Evolutionary conservation across 139 green algal genomes (phyloP), one percentile per base, ranked within the genome.

Genomic region (Tetradesmus lagerheimii): DNA sequence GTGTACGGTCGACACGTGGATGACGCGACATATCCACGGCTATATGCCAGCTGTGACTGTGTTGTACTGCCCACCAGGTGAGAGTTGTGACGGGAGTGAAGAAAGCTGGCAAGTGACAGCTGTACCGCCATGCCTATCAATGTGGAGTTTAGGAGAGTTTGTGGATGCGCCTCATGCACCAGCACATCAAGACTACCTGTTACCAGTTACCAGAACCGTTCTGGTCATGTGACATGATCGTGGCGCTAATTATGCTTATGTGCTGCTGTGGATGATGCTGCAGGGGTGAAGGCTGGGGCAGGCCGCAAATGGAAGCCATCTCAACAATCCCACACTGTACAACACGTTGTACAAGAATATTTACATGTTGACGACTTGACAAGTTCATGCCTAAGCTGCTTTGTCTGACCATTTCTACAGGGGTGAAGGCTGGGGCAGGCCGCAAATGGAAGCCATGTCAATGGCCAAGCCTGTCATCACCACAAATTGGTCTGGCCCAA

Each of bases 381-480:
- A 64, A 20, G 34, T 64, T 4, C 41, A 43, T 80, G 15, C 27
- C n/a, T 77, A n/a, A 4, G 77, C 37, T 83, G 77, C 38, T 53
- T 20, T 57, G 66, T 34, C 71, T 50, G 14, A 0, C 0, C 23
- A 29, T 62, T 37, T 92, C 87, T 98, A 84, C 0, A 89, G 96
- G 8, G 94, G 94, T 0, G 94, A 96, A 83, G 94, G 95, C 4
- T 96, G 95, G 95, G 95, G 94, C 27, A 35, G 95, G 43, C 96
- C 96, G 0, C 80, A 93, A 0, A 89, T 92, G 38, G 94, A 97
- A 81, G 95, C 95, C 25, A 97, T 97, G 95, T 71, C 90, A 15
- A 93, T 97, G 92, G 91, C 18, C 4, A 89, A 94, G 27, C 94
- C 94, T 1, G 67, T 92, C 31, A 95, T 95, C 31, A 89, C 90